These are phyloP conservation scores for Moesziomyces sp. DNA, from an alignment of 1,284 basidiomycete species.

Conservation along the genomic window DNA sequence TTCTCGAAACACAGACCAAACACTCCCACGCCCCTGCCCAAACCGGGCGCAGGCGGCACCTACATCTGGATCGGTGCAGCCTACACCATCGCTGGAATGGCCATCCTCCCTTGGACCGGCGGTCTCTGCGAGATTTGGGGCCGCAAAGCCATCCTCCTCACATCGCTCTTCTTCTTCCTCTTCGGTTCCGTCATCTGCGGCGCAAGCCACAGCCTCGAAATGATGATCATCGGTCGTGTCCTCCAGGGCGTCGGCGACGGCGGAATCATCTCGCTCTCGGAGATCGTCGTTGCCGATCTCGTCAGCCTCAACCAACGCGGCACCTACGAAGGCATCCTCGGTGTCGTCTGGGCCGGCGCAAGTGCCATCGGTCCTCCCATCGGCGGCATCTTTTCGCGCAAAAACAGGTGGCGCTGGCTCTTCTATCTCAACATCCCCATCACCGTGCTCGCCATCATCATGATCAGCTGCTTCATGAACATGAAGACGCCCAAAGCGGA, in stretches of 20 bases:
- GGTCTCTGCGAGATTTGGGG: constrained; percentile 45
- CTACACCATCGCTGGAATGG: constrained; percentile 40
- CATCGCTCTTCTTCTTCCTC: constrained; percentile 31
- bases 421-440: constrained; percentile 54
- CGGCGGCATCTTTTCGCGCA: constrained; percentile 40
- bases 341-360: constrained; percentile 43
- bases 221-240: constrained; percentile 41
- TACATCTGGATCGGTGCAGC: constrained; percentile 52
- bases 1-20: constrained; percentile 16
- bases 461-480: constrained; percentile 45
- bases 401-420: constrained; percentile 42
- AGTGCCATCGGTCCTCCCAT: constrained; percentile 51
- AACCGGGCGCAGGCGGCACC: constrained; percentile 9
- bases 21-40: not conserved
- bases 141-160: constrained; percentile 32
- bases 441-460: constrained; percentile 33
- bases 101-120: constrained; percentile 38
- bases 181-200: constrained; percentile 34
- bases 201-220: constrained; percentile 14
- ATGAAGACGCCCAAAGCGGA: constrained; percentile 35
- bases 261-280: constrained; percentile 42
- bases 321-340: constrained; percentile 54
- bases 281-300: constrained; percentile 51
- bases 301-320: constrained; percentile 39
- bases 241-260: constrained; percentile 46